Conservation (phyloP, 305 asterid species). For the Ilex paraguariensis region DNA sequence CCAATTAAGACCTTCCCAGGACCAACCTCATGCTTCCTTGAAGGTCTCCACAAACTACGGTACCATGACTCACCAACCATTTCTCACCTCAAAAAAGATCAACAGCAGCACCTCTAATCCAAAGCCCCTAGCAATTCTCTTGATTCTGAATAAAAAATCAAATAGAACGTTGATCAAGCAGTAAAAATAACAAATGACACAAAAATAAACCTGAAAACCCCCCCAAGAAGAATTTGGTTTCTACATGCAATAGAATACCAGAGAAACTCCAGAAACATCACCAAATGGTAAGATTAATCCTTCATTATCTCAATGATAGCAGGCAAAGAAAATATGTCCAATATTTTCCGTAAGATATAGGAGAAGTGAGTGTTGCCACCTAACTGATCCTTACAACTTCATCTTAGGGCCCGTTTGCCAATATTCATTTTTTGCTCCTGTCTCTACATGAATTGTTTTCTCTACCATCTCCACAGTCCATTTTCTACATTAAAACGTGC, state of each 20-base stretch:
- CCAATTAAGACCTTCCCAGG: constrained; percentile 47
- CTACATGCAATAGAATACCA: background rate
- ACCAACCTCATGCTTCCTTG: constrained; percentile 44
- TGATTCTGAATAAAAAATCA: constrained; percentile 12
- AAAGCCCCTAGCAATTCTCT: constrained; percentile 18
- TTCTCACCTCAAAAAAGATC: constrained; percentile 16
- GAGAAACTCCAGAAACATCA: background rate
- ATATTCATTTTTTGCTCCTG: no score
- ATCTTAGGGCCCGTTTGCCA: no score
- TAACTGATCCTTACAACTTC: background rate
- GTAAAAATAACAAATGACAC: constrained; percentile 6
- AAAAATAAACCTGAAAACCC: constrained; percentile 19
- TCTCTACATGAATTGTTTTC: no score
- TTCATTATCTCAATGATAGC: no score
- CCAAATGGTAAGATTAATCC: no score
- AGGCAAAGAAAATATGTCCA: background rate
- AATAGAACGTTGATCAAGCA: background rate
- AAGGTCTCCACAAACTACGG: constrained; percentile 55
- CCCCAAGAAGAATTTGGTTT: background rate
- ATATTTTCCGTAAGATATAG: background rate
- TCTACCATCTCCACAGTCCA: no score
- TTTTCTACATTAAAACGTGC: no score
- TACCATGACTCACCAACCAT: constrained; percentile 82
- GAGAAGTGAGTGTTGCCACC: background rate
- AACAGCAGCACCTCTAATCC: constrained; percentile 11